phyloP scores from a whole-genome alignment of 306 rosid species.

The Cicer bijugum region DNA sequence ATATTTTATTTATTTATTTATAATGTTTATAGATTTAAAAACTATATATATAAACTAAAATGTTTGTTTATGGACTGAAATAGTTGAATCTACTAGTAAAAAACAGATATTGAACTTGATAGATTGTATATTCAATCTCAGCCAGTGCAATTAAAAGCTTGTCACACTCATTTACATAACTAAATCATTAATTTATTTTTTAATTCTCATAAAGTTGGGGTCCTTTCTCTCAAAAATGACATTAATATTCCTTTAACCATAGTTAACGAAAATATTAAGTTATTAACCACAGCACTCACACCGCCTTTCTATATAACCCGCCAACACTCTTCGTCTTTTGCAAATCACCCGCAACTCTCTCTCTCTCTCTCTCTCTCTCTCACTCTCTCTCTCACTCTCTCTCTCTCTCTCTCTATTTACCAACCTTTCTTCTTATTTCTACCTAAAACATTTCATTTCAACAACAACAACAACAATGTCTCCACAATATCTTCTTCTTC shows the following conservation, averaged over 20 bases:
- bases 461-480: constrained; percentile 46
- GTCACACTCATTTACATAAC: too few species aligned
- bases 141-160: too few species aligned
- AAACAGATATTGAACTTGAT: too few species aligned
- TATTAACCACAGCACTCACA: not conserved
- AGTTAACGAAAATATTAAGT: constrained; percentile 21
- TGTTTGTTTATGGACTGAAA: too few species aligned
- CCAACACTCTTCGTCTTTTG: constrained; percentile 9
- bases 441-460: not conserved
- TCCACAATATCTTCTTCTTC: constrained; percentile 49
- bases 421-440: not conserved
- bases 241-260: constrained; percentile 40
- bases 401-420: not conserved
- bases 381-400: not conserved
- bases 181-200: too few species aligned
- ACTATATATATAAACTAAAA: too few species aligned
- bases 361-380: not conserved
- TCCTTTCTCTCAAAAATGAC: too few species aligned
- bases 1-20: too few species aligned
- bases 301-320: constrained; percentile 42
- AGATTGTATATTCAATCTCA: too few species aligned
- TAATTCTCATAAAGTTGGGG: too few species aligned
- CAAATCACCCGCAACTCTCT: not conserved
- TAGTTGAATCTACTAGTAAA: too few species aligned
- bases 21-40: too few species aligned